Conservation (phyloP, 2,329 filamentous ascomycete species). For the Knufia fluminis region DNA sequence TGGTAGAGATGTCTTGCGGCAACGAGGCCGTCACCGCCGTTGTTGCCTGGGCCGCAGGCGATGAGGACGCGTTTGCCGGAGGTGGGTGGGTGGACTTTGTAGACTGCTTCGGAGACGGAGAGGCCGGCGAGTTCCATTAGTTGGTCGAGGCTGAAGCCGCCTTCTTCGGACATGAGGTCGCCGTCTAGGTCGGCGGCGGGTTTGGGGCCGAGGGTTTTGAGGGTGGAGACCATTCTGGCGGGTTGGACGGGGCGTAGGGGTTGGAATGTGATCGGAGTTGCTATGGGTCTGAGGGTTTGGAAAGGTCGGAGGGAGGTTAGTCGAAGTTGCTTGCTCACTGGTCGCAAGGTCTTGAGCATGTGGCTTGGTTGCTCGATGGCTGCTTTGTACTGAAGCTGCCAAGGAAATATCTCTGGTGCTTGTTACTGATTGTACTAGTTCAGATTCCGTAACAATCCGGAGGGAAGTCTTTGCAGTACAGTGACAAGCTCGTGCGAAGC, state of each 20-base stretch:
- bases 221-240: constrained; percentile 3
- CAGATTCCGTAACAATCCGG: too few relatives aligned
- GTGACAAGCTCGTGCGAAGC: too few relatives aligned
- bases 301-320: too few relatives aligned
- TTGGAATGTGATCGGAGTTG: neutral
- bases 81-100: constrained; percentile 66
- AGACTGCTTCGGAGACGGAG: constrained; percentile 86
- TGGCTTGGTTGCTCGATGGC: neutral
- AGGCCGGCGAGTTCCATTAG: constrained; percentile 94
- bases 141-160: constrained; percentile 88
- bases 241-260: neutral
- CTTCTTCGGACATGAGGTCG: constrained; percentile 79
- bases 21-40: constrained; percentile 80
- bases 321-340: neutral
- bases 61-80: constrained; percentile 68
- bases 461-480: too few relatives aligned
- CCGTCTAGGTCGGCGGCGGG: constrained; percentile 81
- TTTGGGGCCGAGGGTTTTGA: constrained; percentile 72
- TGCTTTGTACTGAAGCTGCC: too few relatives aligned
- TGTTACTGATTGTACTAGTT: too few relatives aligned
- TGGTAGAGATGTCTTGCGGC: constrained; percentile 84
- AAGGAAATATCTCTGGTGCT: too few relatives aligned
- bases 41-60: constrained; percentile 78
- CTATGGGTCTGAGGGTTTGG: neutral
- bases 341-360: constrained; percentile 2